Evolutionary conservation across 441 rosid species (phyloP).

Genomic region (Populus hybrid): DNA sequence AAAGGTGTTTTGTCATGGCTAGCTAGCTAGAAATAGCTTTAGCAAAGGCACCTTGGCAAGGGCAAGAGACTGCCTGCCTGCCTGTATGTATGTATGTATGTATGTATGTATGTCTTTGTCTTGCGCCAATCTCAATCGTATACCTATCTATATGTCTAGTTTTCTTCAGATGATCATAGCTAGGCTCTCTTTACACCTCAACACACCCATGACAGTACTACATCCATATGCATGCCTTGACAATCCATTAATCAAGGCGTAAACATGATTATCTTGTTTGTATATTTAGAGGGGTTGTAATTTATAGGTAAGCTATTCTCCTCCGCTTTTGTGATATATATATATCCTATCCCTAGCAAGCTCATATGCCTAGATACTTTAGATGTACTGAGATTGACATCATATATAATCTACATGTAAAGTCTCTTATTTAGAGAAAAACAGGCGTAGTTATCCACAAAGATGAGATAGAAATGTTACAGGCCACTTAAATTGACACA

Average conservation of each 20-base stretch:
- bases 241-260: background rate
- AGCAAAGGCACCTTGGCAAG: background rate
- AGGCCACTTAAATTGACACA: background rate
- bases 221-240: background rate
- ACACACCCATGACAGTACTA: conserved; percentile 17
- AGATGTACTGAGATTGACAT: background rate
- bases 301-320: background rate
- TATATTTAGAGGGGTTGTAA: background rate
- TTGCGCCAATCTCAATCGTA: conserved; percentile 14
- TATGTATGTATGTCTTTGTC: conserved; percentile 21
- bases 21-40: background rate
- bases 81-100: conserved; percentile 20
- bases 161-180: conserved; percentile 12
- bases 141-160: background rate
- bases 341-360: background rate
- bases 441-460: too few species aligned
- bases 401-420: too few species aligned
- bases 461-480: background rate
- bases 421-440: background rate
- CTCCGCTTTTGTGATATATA: background rate
- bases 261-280: conserved; percentile 12
- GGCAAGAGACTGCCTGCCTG: background rate
- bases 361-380: background rate
- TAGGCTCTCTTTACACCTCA: conserved; percentile 27
- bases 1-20: background rate